Evolutionary conservation across 192 early-diverging fungal species (phyloP).

Genomic region (Gonapodya sp.): DNA sequence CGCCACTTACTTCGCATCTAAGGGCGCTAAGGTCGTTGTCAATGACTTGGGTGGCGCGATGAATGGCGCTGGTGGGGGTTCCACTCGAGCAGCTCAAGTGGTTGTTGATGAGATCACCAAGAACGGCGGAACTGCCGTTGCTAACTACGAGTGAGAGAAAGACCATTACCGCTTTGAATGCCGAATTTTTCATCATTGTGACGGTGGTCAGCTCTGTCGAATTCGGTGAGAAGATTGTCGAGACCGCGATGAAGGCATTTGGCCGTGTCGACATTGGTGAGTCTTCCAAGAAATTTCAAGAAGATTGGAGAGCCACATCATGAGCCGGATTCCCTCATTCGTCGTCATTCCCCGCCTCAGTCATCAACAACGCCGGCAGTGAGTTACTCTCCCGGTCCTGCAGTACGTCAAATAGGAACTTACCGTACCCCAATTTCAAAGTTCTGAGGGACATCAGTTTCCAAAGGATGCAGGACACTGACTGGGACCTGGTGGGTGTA

Average conservation of each 20-base stretch:
- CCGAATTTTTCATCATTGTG: slow-evolving; percentile 32
- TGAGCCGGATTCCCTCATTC: not conserved
- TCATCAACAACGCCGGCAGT: slow-evolving; percentile 3
- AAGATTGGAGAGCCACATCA: not conserved
- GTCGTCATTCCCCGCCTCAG: not conserved
- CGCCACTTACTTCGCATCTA: slow-evolving; percentile 13
- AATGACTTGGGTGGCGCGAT: slow-evolving; percentile 71
- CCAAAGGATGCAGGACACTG: slow-evolving; percentile 73
- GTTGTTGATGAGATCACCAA: slow-evolving; percentile 76
- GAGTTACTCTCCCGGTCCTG: too few species aligned
- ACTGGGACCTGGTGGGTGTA: slow-evolving; percentile 78
- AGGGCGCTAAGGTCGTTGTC: slow-evolving; percentile 84
- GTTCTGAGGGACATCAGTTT: slow-evolving; percentile 90
- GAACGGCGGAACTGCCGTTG: slow-evolving; percentile 80
- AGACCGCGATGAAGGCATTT: slow-evolving; percentile 90
- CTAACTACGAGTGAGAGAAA: slow-evolving; percentile 65
- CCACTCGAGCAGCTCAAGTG: slow-evolving; percentile 42
- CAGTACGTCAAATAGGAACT: too few species aligned
- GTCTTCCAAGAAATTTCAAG: not conserved
- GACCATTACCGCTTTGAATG: too few species aligned
- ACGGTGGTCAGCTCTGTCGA: slow-evolving; percentile 97
- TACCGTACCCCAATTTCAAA: slow-evolving; percentile 46
- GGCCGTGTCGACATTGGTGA: slow-evolving; percentile 76
- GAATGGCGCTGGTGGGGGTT: slow-evolving; percentile 28
- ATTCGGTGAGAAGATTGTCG: slow-evolving; percentile 95